These are phyloP conservation scores for Dipodascopsis uninucleata DNA, from an alignment of 805 yeast species.

Conservation along the genomic window DNA sequence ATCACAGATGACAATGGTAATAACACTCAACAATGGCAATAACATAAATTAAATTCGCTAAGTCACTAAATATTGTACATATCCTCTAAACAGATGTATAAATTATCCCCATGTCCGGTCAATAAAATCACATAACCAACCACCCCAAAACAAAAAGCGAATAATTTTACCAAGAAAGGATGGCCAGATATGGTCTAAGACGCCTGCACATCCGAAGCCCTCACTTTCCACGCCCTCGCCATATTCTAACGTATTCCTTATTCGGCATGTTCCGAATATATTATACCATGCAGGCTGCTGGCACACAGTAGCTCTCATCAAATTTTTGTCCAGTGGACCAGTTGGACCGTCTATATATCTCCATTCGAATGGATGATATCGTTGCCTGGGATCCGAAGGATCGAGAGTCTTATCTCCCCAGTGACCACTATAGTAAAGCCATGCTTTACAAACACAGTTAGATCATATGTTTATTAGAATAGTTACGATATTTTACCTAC, in stretches of 20 bases:
- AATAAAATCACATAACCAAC: constrained; percentile 34
- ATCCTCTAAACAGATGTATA: no score
- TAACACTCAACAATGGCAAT: no score
- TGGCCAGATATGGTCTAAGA: constrained; percentile 54
- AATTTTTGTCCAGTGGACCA: constrained; percentile 81
- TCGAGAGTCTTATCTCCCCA: constrained; percentile 86
- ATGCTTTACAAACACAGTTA: constrained; percentile 55
- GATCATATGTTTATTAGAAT: constrained; percentile 37
- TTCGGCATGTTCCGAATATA: constrained; percentile 74
- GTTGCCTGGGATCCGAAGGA: constrained; percentile 71
- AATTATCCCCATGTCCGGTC: constrained; percentile 32
- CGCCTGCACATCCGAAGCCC: constrained; percentile 74
- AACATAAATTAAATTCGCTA: no score
- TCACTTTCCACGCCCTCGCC: constrained; percentile 89
- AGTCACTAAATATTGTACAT: no score
- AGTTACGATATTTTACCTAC: background rate
- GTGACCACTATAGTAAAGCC: constrained; percentile 77
- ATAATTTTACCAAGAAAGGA: constrained; percentile 47
- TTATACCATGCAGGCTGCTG: constrained; percentile 93
- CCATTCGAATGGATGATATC: constrained; percentile 85
- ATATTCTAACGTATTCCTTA: constrained; percentile 66
- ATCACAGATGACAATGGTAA: no score
- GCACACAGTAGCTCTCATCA: constrained; percentile 67
- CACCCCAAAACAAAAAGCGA: constrained; percentile 34
- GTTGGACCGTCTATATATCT: constrained; percentile 87